Conservation (phyloP, 2,329 filamentous ascomycete genomes). For the Aspergillus persii region DNA sequence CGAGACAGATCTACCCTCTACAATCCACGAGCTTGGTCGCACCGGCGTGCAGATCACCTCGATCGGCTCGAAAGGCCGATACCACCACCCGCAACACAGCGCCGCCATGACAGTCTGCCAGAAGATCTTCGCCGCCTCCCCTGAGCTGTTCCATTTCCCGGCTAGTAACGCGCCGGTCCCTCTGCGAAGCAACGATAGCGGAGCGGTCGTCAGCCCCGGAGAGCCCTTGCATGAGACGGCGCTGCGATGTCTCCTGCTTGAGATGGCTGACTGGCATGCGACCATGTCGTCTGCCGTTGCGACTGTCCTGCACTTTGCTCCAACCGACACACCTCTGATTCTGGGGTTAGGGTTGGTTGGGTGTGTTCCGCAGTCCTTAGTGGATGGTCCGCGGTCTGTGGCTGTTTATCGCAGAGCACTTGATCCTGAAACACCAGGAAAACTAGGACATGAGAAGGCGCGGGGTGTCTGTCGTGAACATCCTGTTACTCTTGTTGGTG, state of each 20-base stretch:
- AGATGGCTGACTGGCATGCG: background rate
- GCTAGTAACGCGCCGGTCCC: background rate
- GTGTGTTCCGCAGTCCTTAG: background rate
- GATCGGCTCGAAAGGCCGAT: background rate
- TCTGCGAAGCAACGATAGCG: background rate
- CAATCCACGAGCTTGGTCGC: background rate
- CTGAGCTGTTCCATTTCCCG: background rate
- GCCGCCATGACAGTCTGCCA: background rate
- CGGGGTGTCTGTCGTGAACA: no score
- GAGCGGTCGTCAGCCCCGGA: background rate
- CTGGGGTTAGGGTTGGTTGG: background rate
- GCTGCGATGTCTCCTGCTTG: background rate
- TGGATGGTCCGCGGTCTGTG: background rate
- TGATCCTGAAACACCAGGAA: background rate
- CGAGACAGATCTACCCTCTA: background rate
- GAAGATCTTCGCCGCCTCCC: background rate
- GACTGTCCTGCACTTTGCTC: background rate
- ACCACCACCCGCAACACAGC: background rate
- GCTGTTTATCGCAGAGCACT: background rate
- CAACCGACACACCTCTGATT: background rate
- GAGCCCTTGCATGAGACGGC: background rate
- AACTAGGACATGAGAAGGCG: no score
- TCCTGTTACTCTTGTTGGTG: no score
- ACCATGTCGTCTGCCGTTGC: background rate
- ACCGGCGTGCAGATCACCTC: background rate